A percentile compares a stretch with the other conserved stretches of the same genome.
These are phyloP conservation scores for Fusarium penzigii DNA, from an alignment of 2,329 filamentous ascomycete species.

Conservation along the genomic window DNA sequence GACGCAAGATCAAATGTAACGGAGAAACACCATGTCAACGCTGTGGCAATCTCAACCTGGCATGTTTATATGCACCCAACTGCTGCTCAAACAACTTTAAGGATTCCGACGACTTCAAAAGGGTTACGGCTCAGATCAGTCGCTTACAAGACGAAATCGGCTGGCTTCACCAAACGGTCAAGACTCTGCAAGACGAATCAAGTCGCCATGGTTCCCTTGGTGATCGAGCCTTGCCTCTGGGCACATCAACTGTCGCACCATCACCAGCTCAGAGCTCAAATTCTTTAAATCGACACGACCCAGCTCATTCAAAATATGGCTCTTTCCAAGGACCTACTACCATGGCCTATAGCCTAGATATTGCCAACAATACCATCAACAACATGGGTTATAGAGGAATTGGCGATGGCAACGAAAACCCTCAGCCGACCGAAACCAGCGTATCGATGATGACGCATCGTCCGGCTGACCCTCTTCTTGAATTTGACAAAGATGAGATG, in stretches of 20 bases:
- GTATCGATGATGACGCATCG: constrained; percentile 31
- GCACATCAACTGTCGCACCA: constrained; percentile 38
- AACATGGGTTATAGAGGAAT: constrained; percentile 81
- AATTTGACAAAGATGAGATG: constrained; percentile 76
- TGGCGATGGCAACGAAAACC: constrained; percentile 63
- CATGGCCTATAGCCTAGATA: constrained; percentile 79
- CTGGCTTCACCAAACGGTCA: constrained; percentile 71
- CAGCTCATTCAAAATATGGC: constrained; percentile 55
- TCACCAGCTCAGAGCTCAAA: constrained; percentile 45
- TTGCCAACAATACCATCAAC: constrained; percentile 83
- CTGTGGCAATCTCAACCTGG: constrained; percentile 67
- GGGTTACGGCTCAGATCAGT: constrained; percentile 73
- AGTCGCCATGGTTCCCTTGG: constrained; percentile 46
- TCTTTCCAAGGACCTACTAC: constrained; percentile 85
- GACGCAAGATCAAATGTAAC: constrained; percentile 76
- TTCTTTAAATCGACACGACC: constrained; percentile 42
- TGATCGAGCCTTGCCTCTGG: constrained; percentile 42
- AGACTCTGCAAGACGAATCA: constrained; percentile 61
- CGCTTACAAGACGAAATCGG: constrained; percentile 84
- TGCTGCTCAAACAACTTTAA: constrained; percentile 79
- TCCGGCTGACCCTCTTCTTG: constrained; percentile 73
- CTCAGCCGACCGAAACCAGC: constrained; percentile 29
- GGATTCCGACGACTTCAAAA: constrained; percentile 87
- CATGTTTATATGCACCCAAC: constrained; percentile 67
- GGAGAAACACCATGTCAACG: constrained; percentile 68